These are phyloP conservation scores for Scenedesmus sp. DNA, from an alignment of 163 green algal species.

Conservation along the genomic window DNA sequence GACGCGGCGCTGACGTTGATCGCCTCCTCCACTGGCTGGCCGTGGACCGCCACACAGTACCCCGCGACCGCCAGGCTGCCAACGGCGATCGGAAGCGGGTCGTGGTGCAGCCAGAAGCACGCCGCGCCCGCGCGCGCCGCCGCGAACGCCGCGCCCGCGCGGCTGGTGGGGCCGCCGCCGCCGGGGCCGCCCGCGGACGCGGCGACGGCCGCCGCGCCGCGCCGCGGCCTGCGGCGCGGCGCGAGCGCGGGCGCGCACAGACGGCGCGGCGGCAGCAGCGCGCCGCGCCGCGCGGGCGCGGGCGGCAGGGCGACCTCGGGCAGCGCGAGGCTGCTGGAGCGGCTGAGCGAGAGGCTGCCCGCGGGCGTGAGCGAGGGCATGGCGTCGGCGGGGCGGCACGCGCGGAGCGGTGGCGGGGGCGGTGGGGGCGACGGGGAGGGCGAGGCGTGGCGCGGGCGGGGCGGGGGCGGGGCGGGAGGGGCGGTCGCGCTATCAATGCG, in stretches of 20 bases:
- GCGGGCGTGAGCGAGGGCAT: neutral
- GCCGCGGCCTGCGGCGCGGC: no score
- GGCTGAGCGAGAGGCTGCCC: neutral
- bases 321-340: constrained; percentile 3
- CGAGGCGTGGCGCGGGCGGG: no score
- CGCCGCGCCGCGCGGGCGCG: no score
- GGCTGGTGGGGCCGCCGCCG: constrained; percentile 3
- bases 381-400: neutral
- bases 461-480: no score
- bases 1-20: constrained; percentile 14
- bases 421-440: no score
- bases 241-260: no score
- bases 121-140: neutral
- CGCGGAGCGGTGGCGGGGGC: no score
- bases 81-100: constrained; percentile 22
- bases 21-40: constrained; percentile 29
- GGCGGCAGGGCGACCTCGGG: no score
- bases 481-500: no score
- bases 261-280: no score
- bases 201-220: neutral
- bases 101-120: neutral
- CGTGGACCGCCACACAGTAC: constrained; percentile 33
- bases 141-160: neutral
- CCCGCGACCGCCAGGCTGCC: constrained; percentile 26
- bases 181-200: neutral